Evolutionary conservation across 108 stramenopile genomes (phyloP).

Genomic region (Epipyxis sp.): DNA sequence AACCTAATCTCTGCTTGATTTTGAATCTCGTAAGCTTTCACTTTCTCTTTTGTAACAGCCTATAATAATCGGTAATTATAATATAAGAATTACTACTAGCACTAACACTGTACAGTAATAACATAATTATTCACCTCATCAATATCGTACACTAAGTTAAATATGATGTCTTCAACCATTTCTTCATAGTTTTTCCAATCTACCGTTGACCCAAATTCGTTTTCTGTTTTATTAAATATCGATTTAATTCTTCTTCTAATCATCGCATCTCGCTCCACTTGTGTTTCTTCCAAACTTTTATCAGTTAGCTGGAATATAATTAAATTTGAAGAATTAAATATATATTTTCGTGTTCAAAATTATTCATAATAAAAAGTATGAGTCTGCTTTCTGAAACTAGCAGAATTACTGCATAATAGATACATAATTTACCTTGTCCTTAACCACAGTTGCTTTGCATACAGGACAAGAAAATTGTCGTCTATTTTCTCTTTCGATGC

Average conservation of each 20-base stretch:
- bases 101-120: background rate
- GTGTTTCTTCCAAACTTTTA: background rate
- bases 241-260: background rate
- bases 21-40: background rate
- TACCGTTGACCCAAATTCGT: background rate
- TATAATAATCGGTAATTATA: too few relatives aligned
- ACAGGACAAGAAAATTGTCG: background rate
- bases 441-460: background rate
- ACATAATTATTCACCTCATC: background rate
- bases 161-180: slow-evolving; percentile 11
- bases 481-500: background rate
- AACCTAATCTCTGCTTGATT: background rate
- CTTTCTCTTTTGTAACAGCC: background rate
- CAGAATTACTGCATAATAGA: background rate
- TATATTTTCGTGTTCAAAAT: too few relatives aligned
- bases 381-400: background rate
- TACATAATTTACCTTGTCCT: background rate
- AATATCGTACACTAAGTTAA: background rate
- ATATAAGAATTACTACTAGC: too few relatives aligned
- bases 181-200: slow-evolving; percentile 14
- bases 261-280: background rate
- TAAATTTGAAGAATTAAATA: too few relatives aligned
- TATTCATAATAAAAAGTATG: too few relatives aligned
- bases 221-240: slow-evolving; percentile 9
- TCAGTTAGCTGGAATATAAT: background rate